These are phyloP conservation scores for Rhododendron griersonianum DNA, from an alignment of 148 eudicot species.

Conservation along the genomic window DNA sequence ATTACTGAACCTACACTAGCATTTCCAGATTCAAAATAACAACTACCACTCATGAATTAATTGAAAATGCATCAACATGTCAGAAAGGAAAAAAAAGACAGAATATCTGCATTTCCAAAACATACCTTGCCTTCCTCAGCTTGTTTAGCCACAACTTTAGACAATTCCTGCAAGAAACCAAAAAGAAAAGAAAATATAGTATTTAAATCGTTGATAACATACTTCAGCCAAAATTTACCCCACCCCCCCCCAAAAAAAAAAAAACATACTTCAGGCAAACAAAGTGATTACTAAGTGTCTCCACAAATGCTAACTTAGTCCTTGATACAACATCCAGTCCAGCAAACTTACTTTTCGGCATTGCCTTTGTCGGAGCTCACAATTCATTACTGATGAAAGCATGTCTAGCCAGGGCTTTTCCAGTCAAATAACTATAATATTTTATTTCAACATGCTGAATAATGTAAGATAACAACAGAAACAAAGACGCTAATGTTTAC, in stretches of 20 bases:
- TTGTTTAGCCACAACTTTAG: slow-evolving; percentile 81
- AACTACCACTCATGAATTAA: background rate
- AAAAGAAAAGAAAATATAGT: background rate
- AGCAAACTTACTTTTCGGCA: background rate
- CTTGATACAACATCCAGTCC: background rate
- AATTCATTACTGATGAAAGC: background rate
- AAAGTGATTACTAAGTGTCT: background rate
- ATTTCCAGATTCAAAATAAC: background rate
- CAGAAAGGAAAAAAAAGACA: background rate
- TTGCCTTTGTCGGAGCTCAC: background rate
- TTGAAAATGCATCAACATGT: background rate
- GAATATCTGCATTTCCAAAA: background rate
- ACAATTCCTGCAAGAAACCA: slow-evolving; percentile 59
- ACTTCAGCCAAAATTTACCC: background rate
- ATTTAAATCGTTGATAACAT: background rate
- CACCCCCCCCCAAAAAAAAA: background rate
- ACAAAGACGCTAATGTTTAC: background rate
- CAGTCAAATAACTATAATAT: background rate
- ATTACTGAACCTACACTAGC: background rate
- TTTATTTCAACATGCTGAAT: background rate
- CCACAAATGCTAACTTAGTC: background rate
- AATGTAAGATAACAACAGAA: background rate
- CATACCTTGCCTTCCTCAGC: slow-evolving; percentile 92
- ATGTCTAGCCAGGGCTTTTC: background rate
- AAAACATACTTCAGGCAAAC: background rate